A percentile compares a stretch with the other conserved stretches of the same genome.
phyloP scores from a whole-genome alignment of 192 early-diverging fungal genomes.

The Coemansia sp. region DNA sequence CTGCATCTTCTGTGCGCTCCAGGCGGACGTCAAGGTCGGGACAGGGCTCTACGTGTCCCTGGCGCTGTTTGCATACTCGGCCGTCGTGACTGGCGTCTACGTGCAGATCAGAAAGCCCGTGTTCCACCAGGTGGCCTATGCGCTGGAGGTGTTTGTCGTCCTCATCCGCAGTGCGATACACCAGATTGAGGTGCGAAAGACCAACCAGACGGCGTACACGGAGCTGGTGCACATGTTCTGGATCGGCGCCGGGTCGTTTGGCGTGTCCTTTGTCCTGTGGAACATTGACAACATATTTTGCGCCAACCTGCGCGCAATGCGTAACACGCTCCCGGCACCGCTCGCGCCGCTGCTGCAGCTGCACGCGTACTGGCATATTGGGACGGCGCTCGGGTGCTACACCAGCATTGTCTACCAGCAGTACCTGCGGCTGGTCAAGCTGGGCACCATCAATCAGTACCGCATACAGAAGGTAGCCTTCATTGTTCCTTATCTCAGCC shows the following conservation, averaged over 20 bases:
- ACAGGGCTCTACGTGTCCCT: conserved; percentile 43
- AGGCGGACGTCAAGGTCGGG: conserved; percentile 42
- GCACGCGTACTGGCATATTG: conserved; percentile 66
- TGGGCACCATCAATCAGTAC: conserved; percentile 32
- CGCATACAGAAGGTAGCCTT: conserved; percentile 25
- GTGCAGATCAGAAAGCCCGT: conserved; percentile 62
- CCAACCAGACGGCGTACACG: conserved; percentile 24
- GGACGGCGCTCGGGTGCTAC: conserved; percentile 54
- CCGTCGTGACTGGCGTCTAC: conserved; percentile 54
- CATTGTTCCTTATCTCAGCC: conserved; percentile 46
- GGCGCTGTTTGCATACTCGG: conserved; percentile 50
- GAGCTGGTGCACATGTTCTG: conserved; percentile 36
- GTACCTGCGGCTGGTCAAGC: conserved; percentile 51
- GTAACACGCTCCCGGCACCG: conserved; percentile 47
- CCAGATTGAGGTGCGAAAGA: conserved; percentile 35
- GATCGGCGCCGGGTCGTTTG: conserved; percentile 41
- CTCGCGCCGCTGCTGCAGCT: conserved; percentile 54
- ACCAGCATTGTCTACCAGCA: conserved; percentile 53
- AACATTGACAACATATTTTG: conserved; percentile 76
- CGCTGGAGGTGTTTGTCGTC: conserved; percentile 48
- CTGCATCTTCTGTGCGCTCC: conserved; percentile 50
- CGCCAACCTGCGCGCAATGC: conserved; percentile 44
- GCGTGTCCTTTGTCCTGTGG: conserved; percentile 63
- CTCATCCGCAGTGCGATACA: conserved; percentile 48
- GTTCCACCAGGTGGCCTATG: conserved; percentile 64